A percentile compares a stretch with the other conserved stretches of the same genome.
These are phyloP conservation scores for Hura crepitans DNA, from an alignment of 441 rosid species.

Conservation along the genomic window DNA sequence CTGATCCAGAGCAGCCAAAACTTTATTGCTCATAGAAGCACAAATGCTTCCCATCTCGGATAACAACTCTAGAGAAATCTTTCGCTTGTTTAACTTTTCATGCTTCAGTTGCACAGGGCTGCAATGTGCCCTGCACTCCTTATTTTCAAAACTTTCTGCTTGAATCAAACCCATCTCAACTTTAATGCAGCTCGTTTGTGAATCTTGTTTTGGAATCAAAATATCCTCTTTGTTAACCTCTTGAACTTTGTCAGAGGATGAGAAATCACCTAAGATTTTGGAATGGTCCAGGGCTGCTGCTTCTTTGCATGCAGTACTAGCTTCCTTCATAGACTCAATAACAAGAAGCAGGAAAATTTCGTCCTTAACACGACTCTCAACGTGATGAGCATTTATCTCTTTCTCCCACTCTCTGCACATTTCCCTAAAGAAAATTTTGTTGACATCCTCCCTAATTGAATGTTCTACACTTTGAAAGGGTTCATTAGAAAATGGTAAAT, in stretches of 20 bases:
- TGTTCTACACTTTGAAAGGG: conserved; percentile 24
- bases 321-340: conserved; percentile 26
- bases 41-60: conserved; percentile 23
- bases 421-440: conserved; percentile 31
- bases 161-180: conserved; percentile 17
- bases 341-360: conserved; percentile 24
- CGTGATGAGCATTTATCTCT: conserved; percentile 19
- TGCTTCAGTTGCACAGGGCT: conserved; percentile 9
- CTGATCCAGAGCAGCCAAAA: conserved; percentile 30
- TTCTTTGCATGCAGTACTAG: conserved; percentile 6
- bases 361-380: conserved; percentile 28
- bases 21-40: conserved; percentile 22
- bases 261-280: conserved; percentile 10
- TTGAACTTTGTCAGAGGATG: conserved; percentile 13
- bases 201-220: conserved; percentile 17
- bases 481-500: not conserved
- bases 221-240: conserved; percentile 12
- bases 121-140: conserved; percentile 4
- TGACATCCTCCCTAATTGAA: conserved; percentile 32
- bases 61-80: conserved; percentile 13
- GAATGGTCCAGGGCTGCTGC: conserved; percentile 8
- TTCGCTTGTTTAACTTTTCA: conserved; percentile 14
- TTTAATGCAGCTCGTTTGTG: not conserved
- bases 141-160: conserved; percentile 17
- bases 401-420: conserved; percentile 24